phyloP scores from a whole-genome alignment of 2,329 filamentous ascomycete genomes.

The Rosellinia necatrix region DNA sequence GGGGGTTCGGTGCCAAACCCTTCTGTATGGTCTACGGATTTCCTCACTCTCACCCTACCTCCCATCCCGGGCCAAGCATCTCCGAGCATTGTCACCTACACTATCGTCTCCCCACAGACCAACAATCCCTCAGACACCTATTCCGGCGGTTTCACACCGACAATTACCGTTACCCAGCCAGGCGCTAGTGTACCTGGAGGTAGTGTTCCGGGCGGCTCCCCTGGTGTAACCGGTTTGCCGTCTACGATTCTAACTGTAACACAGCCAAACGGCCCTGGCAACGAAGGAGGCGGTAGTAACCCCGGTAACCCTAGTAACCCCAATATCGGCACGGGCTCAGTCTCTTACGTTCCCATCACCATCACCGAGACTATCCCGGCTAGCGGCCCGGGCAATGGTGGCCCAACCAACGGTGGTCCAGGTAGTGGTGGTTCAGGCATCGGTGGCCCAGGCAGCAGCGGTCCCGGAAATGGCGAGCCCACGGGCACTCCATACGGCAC shows the following conservation, averaged over 20 bases:
- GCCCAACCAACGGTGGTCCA: background rate
- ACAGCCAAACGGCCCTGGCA: conserved; percentile 3
- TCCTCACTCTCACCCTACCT: conserved; percentile 36
- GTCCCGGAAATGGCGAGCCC: conserved; percentile 6
- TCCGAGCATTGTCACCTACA: conserved; percentile 33
- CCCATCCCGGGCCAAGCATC: conserved; percentile 29
- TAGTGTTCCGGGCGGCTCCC: background rate
- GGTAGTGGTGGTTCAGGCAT: conserved; percentile 4
- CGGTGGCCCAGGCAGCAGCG: conserved; percentile 8
- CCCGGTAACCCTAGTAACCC: conserved; percentile 8
- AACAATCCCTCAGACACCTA: conserved; percentile 13
- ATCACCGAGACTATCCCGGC: conserved; percentile 21
- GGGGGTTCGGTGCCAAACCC: conserved; percentile 24
- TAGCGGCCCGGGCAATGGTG: conserved; percentile 10
- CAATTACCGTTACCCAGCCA: conserved; percentile 23
- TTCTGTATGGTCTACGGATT: conserved; percentile 37
- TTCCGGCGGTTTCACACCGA: conserved; percentile 14
- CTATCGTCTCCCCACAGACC: conserved; percentile 32
- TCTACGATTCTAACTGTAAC: background rate
- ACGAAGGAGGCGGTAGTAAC: conserved; percentile 1
- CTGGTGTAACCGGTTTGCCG: background rate
- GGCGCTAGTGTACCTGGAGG: conserved; percentile 13
- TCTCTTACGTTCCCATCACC: background rate
- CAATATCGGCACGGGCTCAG: conserved; percentile 11
- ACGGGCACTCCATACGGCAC: conserved; percentile 17